Evolutionary conservation across 2,329 filamentous ascomycete species (phyloP).

Genomic region (Colletotrichum tropicicola): DNA sequence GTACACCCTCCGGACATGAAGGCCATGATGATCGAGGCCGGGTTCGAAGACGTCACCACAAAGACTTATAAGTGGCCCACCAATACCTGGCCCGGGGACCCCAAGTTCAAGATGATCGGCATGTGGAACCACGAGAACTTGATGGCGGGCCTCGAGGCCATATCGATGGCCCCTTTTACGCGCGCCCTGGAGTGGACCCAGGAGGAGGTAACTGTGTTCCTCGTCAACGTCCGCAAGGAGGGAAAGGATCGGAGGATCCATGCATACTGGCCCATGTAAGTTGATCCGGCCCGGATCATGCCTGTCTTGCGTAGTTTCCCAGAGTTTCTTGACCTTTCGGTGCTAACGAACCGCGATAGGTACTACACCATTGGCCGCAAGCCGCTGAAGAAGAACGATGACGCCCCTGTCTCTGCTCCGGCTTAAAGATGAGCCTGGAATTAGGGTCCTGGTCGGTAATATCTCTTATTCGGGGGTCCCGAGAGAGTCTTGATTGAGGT

Average conservation of each 20-base stretch:
- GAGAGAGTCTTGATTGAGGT: not conserved
- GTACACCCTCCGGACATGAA: constrained; percentile 39
- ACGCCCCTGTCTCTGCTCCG: not conserved
- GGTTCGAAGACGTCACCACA: constrained; percentile 54
- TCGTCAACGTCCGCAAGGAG: constrained; percentile 42
- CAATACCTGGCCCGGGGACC: constrained; percentile 45
- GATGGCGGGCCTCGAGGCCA: constrained; percentile 41
- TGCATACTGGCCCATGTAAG: constrained; percentile 48
- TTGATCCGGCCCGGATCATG: not conserved
- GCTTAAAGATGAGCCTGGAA: not conserved
- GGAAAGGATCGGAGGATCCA: constrained; percentile 43
- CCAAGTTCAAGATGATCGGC: constrained; percentile 44
- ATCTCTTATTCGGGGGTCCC: too few relatives aligned
- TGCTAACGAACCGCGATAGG: not conserved
- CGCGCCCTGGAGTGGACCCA: constrained; percentile 41
- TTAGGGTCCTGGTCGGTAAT: not conserved
- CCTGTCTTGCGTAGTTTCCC: not conserved
- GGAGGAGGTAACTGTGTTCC: constrained; percentile 42
- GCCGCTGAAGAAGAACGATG: not conserved
- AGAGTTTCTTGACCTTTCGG: not conserved
- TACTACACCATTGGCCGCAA: not conserved
- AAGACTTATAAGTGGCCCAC: constrained; percentile 40
- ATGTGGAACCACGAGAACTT: constrained; percentile 42
- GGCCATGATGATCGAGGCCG: constrained; percentile 51
- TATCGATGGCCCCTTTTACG: constrained; percentile 45